A percentile compares a stretch with the other conserved stretches of the same genome.
Evolutionary conservation across 352 stramenopile genomes (phyloP).

Genomic region (Globisporangium orthogonon): DNA sequence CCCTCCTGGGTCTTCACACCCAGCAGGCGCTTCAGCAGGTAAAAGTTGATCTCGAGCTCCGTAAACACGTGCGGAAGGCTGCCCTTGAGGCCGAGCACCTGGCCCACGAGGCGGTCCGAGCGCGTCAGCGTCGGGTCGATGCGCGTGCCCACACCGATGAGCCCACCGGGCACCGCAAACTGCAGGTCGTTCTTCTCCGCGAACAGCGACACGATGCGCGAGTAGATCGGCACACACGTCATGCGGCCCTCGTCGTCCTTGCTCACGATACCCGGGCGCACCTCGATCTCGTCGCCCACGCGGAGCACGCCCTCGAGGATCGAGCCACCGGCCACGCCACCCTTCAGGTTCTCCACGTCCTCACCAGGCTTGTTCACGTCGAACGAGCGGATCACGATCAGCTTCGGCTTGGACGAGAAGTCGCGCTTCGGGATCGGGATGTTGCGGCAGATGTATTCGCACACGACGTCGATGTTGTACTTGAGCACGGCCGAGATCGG

Average conservation of each 20-base stretch:
- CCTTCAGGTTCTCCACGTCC: constrained; percentile 96
- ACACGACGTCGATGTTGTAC: constrained; percentile 99
- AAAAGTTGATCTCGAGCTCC: constrained; percentile 99
- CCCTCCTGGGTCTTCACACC: constrained; percentile 99
- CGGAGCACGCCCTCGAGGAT: constrained; percentile 96
- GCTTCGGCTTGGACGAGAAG: constrained; percentile 96
- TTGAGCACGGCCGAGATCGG: constrained; percentile 99
- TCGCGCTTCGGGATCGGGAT: constrained; percentile 98
- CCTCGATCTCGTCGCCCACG: constrained; percentile 98
- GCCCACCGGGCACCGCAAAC: constrained; percentile 97
- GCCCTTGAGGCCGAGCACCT: constrained; percentile 96
- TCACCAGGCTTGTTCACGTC: constrained; percentile 99
- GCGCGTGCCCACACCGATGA: constrained; percentile 99
- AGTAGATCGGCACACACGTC: constrained; percentile 91
- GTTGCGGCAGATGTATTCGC: constrained; percentile 99
- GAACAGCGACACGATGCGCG: constrained; percentile 95
- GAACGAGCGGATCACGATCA: constrained; percentile 99
- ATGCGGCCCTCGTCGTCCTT: constrained; percentile 97
- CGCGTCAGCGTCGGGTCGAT: constrained; percentile 99
- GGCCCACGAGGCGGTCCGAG: constrained; percentile 98
- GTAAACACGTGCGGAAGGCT: constrained; percentile 98
- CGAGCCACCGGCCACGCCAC: constrained; percentile 88
- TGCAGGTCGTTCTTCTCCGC: constrained; percentile 99
- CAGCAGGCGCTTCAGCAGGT: constrained; percentile 97
- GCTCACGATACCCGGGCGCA: constrained; percentile 98